phyloP scores from a whole-genome alignment of 1,284 basidiomycete species.

The Sporisorium iseilematis-ciliati region DNA sequence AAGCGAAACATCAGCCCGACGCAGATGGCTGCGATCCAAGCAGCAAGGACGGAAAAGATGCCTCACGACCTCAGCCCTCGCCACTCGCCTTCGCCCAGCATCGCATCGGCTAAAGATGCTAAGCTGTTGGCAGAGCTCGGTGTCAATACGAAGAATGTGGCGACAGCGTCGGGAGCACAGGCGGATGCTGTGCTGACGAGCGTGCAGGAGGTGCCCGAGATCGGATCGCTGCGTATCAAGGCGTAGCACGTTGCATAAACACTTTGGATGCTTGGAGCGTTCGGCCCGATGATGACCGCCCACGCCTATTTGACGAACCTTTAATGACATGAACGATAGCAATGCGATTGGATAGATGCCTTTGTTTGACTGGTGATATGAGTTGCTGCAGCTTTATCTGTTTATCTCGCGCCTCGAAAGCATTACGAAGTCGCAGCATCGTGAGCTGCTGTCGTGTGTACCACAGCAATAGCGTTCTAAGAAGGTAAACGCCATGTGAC shows the following conservation, averaged over 20 bases:
- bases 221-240: constrained; percentile 34
- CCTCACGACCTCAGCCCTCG: constrained; percentile 25
- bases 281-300: not conserved
- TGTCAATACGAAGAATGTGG: not conserved
- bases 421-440: too few relatives aligned
- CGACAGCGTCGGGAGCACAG: not conserved
- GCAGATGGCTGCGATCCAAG: constrained; percentile 30
- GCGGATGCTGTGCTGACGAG: constrained; percentile 19
- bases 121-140: constrained; percentile 12
- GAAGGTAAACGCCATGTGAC: too few relatives aligned
- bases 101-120: constrained; percentile 20
- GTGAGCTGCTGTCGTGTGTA: too few relatives aligned
- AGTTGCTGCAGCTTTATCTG: too few relatives aligned
- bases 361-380: too few relatives aligned
- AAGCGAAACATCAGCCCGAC: constrained; percentile 33
- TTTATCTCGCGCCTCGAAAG: too few relatives aligned
- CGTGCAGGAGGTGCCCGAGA: constrained; percentile 34
- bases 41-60: constrained; percentile 33
- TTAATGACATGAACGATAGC: not conserved
- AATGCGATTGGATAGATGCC: not conserved
- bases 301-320: not conserved
- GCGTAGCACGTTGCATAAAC: constrained; percentile 5
- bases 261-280: too few relatives aligned
- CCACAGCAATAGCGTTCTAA: too few relatives aligned
- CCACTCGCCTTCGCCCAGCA: constrained; percentile 31